Evolutionary conservation across 106 monocot species (phyloP).

Genomic region (Platanthera guangdongensis): DNA sequence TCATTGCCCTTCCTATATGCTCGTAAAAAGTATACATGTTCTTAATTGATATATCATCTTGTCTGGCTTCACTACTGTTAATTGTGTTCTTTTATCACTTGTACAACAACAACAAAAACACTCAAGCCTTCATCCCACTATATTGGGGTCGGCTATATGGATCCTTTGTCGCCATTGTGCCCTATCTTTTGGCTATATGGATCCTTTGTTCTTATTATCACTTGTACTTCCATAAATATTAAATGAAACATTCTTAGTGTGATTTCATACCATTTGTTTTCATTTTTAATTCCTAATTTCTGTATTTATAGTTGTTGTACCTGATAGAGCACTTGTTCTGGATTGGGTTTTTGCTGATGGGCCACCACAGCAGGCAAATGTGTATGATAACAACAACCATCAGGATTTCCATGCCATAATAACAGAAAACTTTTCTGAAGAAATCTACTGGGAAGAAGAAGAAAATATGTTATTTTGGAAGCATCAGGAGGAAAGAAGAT

Average conservation of each 20-base stretch:
- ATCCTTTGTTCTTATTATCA: not conserved
- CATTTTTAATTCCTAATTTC: not conserved
- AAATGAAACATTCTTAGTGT: not conserved
- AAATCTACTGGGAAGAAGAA: constrained; percentile 75
- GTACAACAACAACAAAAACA: no score
- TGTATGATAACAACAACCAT: constrained; percentile 80
- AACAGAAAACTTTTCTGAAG: constrained; percentile 38
- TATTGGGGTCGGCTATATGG: no score
- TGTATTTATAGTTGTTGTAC: constrained; percentile 55
- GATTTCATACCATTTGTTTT: not conserved
- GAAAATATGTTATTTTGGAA: constrained; percentile 49
- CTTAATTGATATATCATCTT: not conserved
- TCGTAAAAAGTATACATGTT: not conserved
- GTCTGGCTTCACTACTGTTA: not conserved
- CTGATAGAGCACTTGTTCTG: constrained; percentile 57
- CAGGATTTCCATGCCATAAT: constrained; percentile 82
- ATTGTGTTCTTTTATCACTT: no score
- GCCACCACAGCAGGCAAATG: constrained; percentile 57
- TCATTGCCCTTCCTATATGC: not conserved
- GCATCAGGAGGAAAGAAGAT: constrained; percentile 71
- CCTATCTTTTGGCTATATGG: no score
- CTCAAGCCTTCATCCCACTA: no score
- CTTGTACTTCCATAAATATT: not conserved
- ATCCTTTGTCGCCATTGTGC: no score
- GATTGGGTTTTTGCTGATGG: constrained; percentile 99